Evolutionary conservation across 75 land plant species (phyloP), one percentile per base, ranked within the genome.

Genomic region (Chamaecyparis obtusa): DNA sequence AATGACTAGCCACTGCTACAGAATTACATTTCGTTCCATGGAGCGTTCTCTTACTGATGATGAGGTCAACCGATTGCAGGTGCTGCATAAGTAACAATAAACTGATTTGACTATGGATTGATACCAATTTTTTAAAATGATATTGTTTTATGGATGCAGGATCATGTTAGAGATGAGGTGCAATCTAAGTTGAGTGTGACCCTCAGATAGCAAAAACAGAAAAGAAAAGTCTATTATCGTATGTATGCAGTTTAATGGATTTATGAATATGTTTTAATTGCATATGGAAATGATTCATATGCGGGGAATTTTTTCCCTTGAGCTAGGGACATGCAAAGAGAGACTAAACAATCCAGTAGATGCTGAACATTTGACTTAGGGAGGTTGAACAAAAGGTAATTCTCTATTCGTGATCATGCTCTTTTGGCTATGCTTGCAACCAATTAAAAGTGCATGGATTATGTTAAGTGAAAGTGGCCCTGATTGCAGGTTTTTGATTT

Each of bases 41-140:
- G 99, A 98, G 86, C 95, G 99, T 46, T 98, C 99, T 32, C 96
- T 98, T 27, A 96, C 98, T 9, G 97, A 98, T 86, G 99, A 98
- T n/a, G 99, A 98, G 79, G 93, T 98, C 81, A 98, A 98, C 85
- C 88, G 92, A 10, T 84, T 98, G 82, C 99, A 98, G 95, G 97
- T 96, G 33, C 30, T 10, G 27, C 81, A 41, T 78, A 36, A n/a
- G 4, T 87, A 46, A 49, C 30, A 27, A 36, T 60, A 69, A 15
- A 86, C 39, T 84, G 87, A 85, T 33, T 37, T 36, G 39, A 48
- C 41, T 9, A 48, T 71, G 36, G 5, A 55, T 60, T 44, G 5
- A 35, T 69, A 17, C 15, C n/a, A 48, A 54, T 33, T 69, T 87
- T 43, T 48, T 16, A 49, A 36, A 35, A 54, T 56, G 9, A 54